These are phyloP conservation scores for Fragaria ananassa DNA, from an alignment of 306 rosid genomes.

Conservation along the genomic window DNA sequence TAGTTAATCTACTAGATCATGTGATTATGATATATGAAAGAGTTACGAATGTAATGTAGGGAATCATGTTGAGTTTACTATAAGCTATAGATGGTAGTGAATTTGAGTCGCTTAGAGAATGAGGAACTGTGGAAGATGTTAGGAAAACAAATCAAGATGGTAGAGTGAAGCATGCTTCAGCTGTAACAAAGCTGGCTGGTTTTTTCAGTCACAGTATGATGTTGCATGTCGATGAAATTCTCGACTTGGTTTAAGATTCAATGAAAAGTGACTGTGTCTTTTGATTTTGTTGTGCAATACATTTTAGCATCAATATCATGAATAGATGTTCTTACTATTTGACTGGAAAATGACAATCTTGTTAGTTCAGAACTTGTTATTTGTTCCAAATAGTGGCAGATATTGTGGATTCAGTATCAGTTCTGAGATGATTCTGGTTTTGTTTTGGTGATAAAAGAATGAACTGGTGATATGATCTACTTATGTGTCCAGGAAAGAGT, in stretches of 20 bases:
- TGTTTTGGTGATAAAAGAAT: not conserved
- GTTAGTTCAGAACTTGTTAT: not conserved
- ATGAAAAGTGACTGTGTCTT: not conserved
- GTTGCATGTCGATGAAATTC: constrained; percentile 35
- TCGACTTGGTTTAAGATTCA: not conserved
- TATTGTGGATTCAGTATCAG: not conserved
- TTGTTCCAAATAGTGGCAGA: not conserved
- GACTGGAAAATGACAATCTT: not conserved
- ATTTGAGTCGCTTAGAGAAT: not conserved
- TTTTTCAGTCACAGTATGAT: constrained; percentile 56
- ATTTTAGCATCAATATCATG: not conserved
- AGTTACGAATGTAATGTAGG: constrained; percentile 9
- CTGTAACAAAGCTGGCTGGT: not conserved
- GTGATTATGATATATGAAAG: constrained; percentile 32
- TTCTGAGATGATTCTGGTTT: not conserved
- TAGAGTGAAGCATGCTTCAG: constrained; percentile 2
- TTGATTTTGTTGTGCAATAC: not conserved
- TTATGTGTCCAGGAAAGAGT: not conserved
- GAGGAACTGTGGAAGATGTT: constrained; percentile 6
- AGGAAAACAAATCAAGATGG: not conserved
- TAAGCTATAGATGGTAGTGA: constrained; percentile 12
- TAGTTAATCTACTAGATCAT: constrained; percentile 40
- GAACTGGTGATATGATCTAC: not conserved
- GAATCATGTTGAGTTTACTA: constrained; percentile 10
- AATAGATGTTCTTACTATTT: not conserved